These are phyloP conservation scores for Fragosphaeria purpurea DNA, from an alignment of 2,329 filamentous ascomycete species.

Conservation along the genomic window DNA sequence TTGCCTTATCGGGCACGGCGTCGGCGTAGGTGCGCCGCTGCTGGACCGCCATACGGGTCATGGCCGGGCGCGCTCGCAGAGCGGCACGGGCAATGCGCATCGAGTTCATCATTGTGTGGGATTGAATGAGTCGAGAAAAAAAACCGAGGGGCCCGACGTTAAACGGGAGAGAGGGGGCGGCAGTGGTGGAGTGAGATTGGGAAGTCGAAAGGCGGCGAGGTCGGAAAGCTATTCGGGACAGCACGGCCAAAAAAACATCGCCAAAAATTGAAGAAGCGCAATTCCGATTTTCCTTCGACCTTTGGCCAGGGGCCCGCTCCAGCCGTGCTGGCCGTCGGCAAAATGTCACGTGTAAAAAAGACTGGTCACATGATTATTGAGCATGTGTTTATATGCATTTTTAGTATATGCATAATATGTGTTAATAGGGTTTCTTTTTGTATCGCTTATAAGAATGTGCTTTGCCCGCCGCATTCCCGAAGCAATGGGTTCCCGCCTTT, in stretches of 20 bases:
- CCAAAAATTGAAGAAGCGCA: conserved; percentile 7
- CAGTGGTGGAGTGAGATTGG: background rate
- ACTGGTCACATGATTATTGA: background rate
- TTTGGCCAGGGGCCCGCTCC: background rate
- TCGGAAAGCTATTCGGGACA: conserved; percentile 3
- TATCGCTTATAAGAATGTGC: background rate
- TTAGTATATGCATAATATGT: too few species aligned
- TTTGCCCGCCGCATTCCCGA: too few species aligned
- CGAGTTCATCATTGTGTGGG: conserved; percentile 85
- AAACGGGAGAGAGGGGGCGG: conserved; percentile 2
- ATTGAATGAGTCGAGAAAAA: too few species aligned
- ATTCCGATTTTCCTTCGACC: conserved; percentile 8
- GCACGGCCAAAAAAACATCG: conserved; percentile 8
- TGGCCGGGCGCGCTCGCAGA: conserved; percentile 70
- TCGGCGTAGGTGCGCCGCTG: conserved; percentile 90
- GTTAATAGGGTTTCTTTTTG: background rate
- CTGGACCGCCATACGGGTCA: conserved; percentile 57
- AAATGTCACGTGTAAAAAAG: background rate
- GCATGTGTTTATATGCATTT: too few species aligned
- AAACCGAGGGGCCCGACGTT: background rate
- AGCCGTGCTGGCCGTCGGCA: background rate
- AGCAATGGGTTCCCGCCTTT: too few species aligned
- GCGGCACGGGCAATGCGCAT: conserved; percentile 85
- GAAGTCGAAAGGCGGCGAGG: background rate
- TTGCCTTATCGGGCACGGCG: conserved; percentile 71